Evolutionary conservation across 352 stramenopile genomes (phyloP), one percentile per base, ranked within the genome.

Genomic region (Globisporangium cederbergense): DNA sequence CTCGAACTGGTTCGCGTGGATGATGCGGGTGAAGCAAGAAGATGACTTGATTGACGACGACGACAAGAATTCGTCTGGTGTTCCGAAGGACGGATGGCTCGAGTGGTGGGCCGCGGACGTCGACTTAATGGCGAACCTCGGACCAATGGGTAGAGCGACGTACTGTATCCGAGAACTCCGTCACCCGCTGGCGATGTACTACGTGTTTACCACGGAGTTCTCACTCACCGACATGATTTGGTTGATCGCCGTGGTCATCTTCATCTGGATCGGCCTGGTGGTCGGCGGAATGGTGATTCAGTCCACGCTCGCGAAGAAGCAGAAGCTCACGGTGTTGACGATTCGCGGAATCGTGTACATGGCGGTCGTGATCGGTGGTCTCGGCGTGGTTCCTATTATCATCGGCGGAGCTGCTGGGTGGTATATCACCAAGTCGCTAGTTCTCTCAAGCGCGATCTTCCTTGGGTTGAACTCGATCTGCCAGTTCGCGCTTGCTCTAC

Each of bases 1-100:
- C 22, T 59, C 67, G 2, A 84, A 95, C 51, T 96, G 88, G 88
- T 90, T 90, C 34, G 72, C 79, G 30, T 96, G 88, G 88, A 93
- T 94, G 86, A 90, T 93, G 80, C 71, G 76, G 58, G 77, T 86
- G 30, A 78, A 85, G 46, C 74, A 73, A 20, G 72, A 72, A 0
- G 67, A 74, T 3, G 74, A 83, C 30, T 58, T 78, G 38, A 74
- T 65, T 30, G 64, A 71, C 16, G 76, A 77, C n/a, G 63, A 75
- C n/a, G 51, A 73, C 4, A 73, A 67, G 18, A 75, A 64, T 50
- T 65, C 69, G 25, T 66, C 73, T 40, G 66, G 81, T 10, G 78
- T 81, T 28, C 77, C 81, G 5, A 86, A 84, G 51, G 84, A 91
- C 65, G 75, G 76, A 18, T 93, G 84, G 84, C 68, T 86, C 50